Conservation (phyloP, 768 basidiomycete genomes). For the Royoungia palumana region DNA sequence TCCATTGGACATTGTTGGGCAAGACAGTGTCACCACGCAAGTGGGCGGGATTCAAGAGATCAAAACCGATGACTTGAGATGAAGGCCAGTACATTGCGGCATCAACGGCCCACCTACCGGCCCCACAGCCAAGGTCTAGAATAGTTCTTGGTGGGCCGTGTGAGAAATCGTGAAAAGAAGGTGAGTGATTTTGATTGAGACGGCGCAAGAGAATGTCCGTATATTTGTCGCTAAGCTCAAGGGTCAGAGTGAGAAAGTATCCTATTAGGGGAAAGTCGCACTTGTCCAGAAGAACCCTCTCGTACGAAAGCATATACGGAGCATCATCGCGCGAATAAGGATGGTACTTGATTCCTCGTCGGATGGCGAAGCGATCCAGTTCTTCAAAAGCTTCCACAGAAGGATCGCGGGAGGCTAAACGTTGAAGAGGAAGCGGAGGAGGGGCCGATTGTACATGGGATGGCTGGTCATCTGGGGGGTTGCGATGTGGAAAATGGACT, state of each 20-base stretch:
- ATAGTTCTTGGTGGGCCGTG: conserved; percentile 50
- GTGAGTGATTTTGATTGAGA: conserved; percentile 50
- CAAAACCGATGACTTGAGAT: conserved; percentile 61
- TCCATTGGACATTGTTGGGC: conserved; percentile 44
- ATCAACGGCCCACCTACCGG: conserved; percentile 63
- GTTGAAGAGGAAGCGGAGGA: not conserved
- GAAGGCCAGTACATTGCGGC: conserved; percentile 62
- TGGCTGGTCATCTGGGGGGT: not conserved
- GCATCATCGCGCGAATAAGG: conserved; percentile 47
- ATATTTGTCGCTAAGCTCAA: conserved; percentile 55
- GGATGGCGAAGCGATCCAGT: conserved; percentile 22
- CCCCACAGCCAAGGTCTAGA: conserved; percentile 75
- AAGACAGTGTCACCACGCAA: conserved; percentile 36
- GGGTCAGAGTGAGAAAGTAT: conserved; percentile 9
- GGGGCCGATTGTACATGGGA: not conserved
- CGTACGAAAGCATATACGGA: conserved; percentile 68
- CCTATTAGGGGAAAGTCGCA: conserved; percentile 30
- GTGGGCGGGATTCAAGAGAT: conserved; percentile 45
- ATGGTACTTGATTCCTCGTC: conserved; percentile 47
- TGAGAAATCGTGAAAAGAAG: conserved; percentile 57
- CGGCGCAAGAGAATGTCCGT: conserved; percentile 51
- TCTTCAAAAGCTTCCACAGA: conserved; percentile 22
- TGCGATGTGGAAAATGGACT: not conserved
- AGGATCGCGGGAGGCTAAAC: conserved; percentile 4
- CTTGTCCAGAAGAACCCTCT: conserved; percentile 56